Base-by-base conservation (phyloP, 139 green algal species). In the Chlorella sp. region DNA sequence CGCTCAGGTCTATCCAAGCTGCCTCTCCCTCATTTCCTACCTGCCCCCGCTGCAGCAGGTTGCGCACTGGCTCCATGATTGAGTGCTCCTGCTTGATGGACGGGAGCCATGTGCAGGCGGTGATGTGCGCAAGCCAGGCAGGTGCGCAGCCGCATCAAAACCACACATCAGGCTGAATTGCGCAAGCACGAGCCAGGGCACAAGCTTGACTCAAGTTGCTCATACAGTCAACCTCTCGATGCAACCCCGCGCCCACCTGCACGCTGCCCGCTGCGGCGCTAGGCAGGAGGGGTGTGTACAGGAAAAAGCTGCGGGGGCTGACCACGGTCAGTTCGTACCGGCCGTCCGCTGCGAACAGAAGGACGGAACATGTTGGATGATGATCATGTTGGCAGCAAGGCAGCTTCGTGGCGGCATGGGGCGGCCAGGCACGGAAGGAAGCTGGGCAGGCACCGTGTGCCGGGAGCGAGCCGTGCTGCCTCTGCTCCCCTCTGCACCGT, bases 231-330 rank as follows among this genome's bases (percentile, higher is more conserved):
- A 20, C 30, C 56, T 24, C 56, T 65, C 22, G 9, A 20, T 24
- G 9, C 13, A 14, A 20, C 62, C 67, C 36, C 36, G 7, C 17
- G 19, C 40, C 17, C 40, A 76, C 70, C 70, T 84, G 95, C 80
- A 96, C 92, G 20, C 93, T 96, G 24, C 96, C 96, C 8, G 93
- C 94, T 5, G 94, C 92, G 30, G 95, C 93, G 28, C 86, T 82
- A 1, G 96, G 96, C 83, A 99, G 92, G 65, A 99, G 93, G 30
- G 97, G 96, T 26, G 96, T 99, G 92, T 98, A 98, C 34, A 99
- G 91, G 86, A 99, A 99, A 92, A 98, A 99, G 89, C 98, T 99
- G n/a, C 96, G 88, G 0, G 96, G 96, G 43, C 76, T 88, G 43
- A 92, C 80, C 38, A 92, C 36, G 9, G 75, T 64, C 51, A 92